A percentile compares a stretch with the other conserved stretches of the same genome.
Conservation (phyloP, 2,329 filamentous ascomycete genomes). For the Ophiobolus disseminans region DNA sequence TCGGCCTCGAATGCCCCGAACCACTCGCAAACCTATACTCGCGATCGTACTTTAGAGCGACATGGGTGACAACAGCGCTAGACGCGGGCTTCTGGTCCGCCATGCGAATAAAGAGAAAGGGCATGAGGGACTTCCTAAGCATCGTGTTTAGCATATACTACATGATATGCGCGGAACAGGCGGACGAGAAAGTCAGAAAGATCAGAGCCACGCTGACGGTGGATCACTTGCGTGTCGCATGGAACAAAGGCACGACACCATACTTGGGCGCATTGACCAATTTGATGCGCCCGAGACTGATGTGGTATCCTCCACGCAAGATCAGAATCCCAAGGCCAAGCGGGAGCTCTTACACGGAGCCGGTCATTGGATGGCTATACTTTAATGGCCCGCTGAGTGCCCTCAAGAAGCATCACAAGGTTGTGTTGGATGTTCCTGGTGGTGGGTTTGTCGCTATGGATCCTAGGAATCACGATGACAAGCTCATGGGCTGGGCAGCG, state of each 20-base stretch:
- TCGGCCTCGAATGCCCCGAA: conserved; percentile 90
- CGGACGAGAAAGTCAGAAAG: conserved; percentile 95
- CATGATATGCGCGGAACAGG: conserved; percentile 87
- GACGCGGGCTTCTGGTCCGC: conserved; percentile 99
- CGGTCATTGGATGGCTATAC: conserved; percentile 88
- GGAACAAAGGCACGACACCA: conserved; percentile 93
- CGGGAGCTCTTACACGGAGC: conserved; percentile 81
- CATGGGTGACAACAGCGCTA: conserved; percentile 92
- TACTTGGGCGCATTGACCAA: conserved; percentile 77
- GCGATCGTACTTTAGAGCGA: conserved; percentile 90
- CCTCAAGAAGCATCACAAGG: conserved; percentile 74
- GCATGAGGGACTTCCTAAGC: conserved; percentile 81
- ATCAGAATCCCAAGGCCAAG: conserved; percentile 83
- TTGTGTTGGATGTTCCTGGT: conserved; percentile 89
- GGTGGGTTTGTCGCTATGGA: conserved; percentile 98
- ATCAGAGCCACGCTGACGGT: conserved; percentile 86
- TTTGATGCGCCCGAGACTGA: conserved; percentile 78
- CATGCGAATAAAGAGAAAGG: conserved; percentile 85
- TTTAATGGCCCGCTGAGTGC: conserved; percentile 87
- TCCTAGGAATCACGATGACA: conserved; percentile 92
- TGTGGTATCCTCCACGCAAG: conserved; percentile 79
- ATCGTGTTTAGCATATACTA: conserved; percentile 90
- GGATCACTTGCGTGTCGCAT: conserved; percentile 88
- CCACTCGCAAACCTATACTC: conserved; percentile 94
- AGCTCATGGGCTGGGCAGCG: conserved; percentile 88